Percentiles rank a stretch among this genome's conserved stretches.
Evolutionary conservation across 371 early-diverging fungal species (phyloP).

Genomic region (Batrachochytrium dendrobatidis): DNA sequence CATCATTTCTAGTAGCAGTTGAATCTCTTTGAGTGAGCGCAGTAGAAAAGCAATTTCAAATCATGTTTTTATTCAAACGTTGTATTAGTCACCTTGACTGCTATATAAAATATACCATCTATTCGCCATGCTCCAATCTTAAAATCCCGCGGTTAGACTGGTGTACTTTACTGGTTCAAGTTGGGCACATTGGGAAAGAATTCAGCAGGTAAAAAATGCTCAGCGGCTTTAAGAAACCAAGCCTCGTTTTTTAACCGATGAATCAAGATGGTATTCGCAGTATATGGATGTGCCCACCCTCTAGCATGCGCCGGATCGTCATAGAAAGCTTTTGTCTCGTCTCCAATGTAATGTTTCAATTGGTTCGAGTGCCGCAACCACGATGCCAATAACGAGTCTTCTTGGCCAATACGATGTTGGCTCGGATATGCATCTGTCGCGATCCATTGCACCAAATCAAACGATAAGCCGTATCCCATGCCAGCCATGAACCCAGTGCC

Average conservation of each 20-base stretch:
- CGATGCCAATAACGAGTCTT: constrained; percentile 11
- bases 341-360: constrained; percentile 10
- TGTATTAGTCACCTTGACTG: too few species aligned
- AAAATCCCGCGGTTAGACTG: too few species aligned
- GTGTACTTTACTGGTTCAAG: too few species aligned
- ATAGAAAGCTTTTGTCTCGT: constrained; percentile 13
- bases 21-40: too few species aligned
- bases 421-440: constrained; percentile 2
- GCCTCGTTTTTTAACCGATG: constrained; percentile 14
- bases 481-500: constrained; percentile 18
- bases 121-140: too few species aligned
- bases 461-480: constrained; percentile 25
- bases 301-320: constrained; percentile 9
- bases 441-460: constrained; percentile 19
- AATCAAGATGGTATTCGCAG: constrained; percentile 16
- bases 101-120: too few species aligned
- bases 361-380: constrained; percentile 5
- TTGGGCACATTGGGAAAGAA: too few species aligned
- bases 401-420: constrained; percentile 12
- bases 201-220: constrained; percentile 12
- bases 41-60: too few species aligned
- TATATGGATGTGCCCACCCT: constrained; percentile 20
- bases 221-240: constrained; percentile 9
- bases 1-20: too few species aligned
- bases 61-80: too few species aligned